A percentile compares a stretch with the other conserved stretches of the same genome.
phyloP scores from a whole-genome alignment of 148 eudicot genomes.

The Vaccinium macrocarpon region DNA sequence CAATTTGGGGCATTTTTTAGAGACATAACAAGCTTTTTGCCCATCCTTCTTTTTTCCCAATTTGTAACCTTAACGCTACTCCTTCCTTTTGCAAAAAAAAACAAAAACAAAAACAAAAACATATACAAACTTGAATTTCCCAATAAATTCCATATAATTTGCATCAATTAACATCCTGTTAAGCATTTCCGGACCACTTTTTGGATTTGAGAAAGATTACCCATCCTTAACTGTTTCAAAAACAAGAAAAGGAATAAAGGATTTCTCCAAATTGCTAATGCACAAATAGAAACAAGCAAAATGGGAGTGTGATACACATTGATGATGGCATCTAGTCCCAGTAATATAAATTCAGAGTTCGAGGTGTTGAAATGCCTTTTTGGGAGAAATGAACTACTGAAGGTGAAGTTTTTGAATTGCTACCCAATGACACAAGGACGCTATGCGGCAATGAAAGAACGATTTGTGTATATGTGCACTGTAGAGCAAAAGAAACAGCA shows the following conservation, averaged over 20 bases:
- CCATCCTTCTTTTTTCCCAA: too few relatives aligned
- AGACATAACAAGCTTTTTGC: too few relatives aligned
- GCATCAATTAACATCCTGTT: neutral
- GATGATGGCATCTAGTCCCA: neutral
- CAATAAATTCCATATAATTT: neutral
- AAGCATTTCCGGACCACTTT: neutral
- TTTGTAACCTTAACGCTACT: too few relatives aligned
- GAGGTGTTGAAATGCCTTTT: neutral
- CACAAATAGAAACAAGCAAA: neutral
- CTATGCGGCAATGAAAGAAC: neutral
- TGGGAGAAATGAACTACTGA: neutral
- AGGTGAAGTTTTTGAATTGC: neutral
- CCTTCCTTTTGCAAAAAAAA: too few relatives aligned
- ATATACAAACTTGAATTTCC: too few relatives aligned
- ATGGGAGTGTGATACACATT: neutral
- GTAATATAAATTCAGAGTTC: neutral
- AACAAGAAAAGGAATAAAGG: too few relatives aligned
- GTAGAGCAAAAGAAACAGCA: constrained; percentile 5
- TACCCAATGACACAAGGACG: constrained; percentile 26
- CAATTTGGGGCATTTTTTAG: too few relatives aligned
- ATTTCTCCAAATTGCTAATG: neutral
- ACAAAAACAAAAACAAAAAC: too few relatives aligned
- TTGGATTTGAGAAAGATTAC: neutral
- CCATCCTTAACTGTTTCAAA: too few relatives aligned
- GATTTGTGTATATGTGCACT: too few relatives aligned